Evolutionary conservation across 108 stramenopile species (phyloP), one percentile per base, ranked within the genome.

Genomic region (Nitzschia sp.): DNA sequence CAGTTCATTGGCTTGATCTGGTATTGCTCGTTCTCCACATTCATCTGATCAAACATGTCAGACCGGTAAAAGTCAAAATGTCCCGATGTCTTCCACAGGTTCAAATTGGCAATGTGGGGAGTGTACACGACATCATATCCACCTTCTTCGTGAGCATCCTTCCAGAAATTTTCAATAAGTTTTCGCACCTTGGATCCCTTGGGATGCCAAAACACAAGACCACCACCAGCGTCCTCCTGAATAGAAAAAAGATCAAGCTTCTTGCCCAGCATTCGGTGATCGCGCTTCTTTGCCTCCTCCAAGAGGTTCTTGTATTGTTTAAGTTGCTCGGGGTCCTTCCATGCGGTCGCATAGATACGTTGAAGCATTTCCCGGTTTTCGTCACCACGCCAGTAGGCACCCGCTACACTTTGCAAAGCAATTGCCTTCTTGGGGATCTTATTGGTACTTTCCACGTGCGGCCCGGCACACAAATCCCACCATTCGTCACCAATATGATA

Each of bases 1-100:
- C 99, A 99, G 83, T 99, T 99, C 99, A 99, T 99, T 24, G 99
- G 99, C 83, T 98, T 98, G 82, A 98, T 90, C 78, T 98, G 98
- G 71, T 96, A 98, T 47, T 82, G 62, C 59, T 97, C 95, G 46
- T 94, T 87, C 76, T 98, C 98, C 3, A 98, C 97, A 25, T 97
- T 93, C 95, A 98, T 98, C 74, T 95, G 96, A 67, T 98, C 93
- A 73, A 98, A 99, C 98, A 99, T 99, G 63, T 97, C 97, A 45
- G 97, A 85, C 28, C 77, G 59, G 86, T 99, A 99, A 74, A 98
- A 97, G 67, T 98, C 97, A 74, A 84, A 96, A 74, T 99, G 98
- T 13, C 98, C 98, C 2, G 94, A 95, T 9, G 97, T 97, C 83
- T 99, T 98, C 98, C 98, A 99, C 45, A 99, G 83, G 60, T 97